These are phyloP conservation scores for Fragaria vesca DNA, from an alignment of 306 rosid species.

Conservation along the genomic window DNA sequence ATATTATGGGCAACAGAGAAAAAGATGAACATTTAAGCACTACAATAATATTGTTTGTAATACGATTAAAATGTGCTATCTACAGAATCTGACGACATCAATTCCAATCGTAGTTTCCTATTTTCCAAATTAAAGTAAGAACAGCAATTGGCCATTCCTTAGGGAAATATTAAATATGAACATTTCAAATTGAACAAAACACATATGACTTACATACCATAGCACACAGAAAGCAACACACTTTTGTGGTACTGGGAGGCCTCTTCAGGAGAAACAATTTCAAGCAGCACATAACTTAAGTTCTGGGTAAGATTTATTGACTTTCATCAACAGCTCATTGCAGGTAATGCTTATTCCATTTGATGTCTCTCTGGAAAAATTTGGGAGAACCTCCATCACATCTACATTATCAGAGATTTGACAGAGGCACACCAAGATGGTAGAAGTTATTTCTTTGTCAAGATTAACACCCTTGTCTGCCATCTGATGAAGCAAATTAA, in stretches of 20 bases:
- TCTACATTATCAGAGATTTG: constrained; percentile 40
- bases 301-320: constrained; percentile 51
- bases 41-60: background rate
- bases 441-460: constrained; percentile 56
- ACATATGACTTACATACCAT: constrained; percentile 31
- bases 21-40: background rate
- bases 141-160: background rate
- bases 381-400: constrained; percentile 57
- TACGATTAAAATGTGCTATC: background rate
- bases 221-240: background rate
- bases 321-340: constrained; percentile 47
- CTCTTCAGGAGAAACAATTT: constrained; percentile 19
- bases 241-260: constrained; percentile 8
- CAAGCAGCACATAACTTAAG: constrained; percentile 37
- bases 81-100: background rate
- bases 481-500: constrained; percentile 65
- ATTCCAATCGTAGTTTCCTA: background rate
- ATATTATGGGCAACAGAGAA: background rate
- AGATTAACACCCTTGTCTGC: constrained; percentile 60
- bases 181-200: background rate
- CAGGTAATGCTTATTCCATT: constrained; percentile 47
- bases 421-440: constrained; percentile 63
- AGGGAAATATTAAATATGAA: background rate
- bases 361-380: constrained; percentile 41
- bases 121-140: background rate